A percentile compares a stretch with the other conserved stretches of the same genome.
Conservation (phyloP, 73 alveolate genomes). For the Tetrahymena borealis region DNA sequence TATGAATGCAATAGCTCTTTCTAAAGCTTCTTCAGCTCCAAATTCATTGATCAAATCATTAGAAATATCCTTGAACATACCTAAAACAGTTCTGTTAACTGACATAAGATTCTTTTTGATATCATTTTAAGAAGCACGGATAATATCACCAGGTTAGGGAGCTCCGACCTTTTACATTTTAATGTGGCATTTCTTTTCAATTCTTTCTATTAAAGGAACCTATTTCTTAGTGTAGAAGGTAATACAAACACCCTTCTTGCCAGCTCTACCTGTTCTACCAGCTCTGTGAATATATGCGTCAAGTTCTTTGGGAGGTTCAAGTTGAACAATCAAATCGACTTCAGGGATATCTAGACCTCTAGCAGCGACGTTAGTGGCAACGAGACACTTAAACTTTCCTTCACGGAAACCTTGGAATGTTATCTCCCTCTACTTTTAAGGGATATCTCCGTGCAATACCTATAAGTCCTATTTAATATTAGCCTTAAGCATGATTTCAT, state of each 20-base stretch:
- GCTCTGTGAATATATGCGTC: conserved; percentile 97
- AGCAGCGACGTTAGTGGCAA: conserved; percentile 98
- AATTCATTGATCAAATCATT: conserved; percentile 47
- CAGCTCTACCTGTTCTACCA: conserved; percentile 98
- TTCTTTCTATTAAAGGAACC: conserved; percentile 56
- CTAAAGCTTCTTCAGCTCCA: conserved; percentile 53
- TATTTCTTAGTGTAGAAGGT: conserved; percentile 88
- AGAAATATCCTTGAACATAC: conserved; percentile 82
- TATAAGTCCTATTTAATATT: conserved; percentile 60
- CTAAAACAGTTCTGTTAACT: conserved; percentile 76
- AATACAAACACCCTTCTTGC: conserved; percentile 87
- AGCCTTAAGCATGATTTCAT: conserved; percentile 79
- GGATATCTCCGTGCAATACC: conserved; percentile 75
- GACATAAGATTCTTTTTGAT: conserved; percentile 59
- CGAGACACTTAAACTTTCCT: conserved; percentile 90
- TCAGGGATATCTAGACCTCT: conserved; percentile 96
- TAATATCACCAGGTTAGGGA: conserved; percentile 88
- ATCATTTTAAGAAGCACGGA: conserved; percentile 83
- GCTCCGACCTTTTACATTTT: conserved; percentile 82
- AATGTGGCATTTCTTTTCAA: conserved; percentile 83
- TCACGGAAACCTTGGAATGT: conserved; percentile 79
- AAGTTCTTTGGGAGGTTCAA: conserved; percentile 96
- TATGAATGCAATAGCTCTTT: conserved; percentile 60
- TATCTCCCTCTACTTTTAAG: conserved; percentile 71
- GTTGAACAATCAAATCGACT: conserved; percentile 88